These are phyloP conservation scores for Podaxis pistillaris DNA, from an alignment of 768 basidiomycete species.

Conservation along the genomic window DNA sequence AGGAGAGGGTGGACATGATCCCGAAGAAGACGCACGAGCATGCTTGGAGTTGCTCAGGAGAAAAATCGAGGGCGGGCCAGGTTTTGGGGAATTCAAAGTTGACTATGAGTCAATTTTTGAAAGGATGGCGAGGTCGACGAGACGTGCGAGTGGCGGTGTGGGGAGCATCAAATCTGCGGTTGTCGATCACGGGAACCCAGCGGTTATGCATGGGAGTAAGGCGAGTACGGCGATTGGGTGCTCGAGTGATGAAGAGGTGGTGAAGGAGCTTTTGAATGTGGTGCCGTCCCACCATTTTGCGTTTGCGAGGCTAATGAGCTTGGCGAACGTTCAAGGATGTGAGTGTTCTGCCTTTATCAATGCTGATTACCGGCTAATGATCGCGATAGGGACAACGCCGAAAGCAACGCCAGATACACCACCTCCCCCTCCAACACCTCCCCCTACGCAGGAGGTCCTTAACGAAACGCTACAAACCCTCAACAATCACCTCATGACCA, in stretches of 20 bases:
- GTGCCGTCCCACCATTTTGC: constrained; percentile 72
- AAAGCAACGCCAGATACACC: constrained; percentile 42
- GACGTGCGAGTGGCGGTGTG: constrained; percentile 28
- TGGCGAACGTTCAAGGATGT: constrained; percentile 87
- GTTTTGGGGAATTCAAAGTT: constrained; percentile 83
- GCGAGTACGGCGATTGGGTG: constrained; percentile 78
- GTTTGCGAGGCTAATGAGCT: constrained; percentile 80
- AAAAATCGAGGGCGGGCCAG: constrained; percentile 74
- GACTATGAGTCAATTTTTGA: constrained; percentile 91
- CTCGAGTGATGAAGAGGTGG: constrained; percentile 71
- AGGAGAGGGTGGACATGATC: constrained; percentile 88
- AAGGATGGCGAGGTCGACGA: constrained; percentile 60
- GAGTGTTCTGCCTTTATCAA: constrained; percentile 27
- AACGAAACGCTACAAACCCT: constrained; percentile 44
- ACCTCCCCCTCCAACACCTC: constrained; percentile 15
- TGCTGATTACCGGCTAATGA: neutral
- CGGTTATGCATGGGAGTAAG: constrained; percentile 81
- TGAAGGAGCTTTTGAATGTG: constrained; percentile 62
- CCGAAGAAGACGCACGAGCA: constrained; percentile 91
- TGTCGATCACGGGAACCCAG: constrained; percentile 83
- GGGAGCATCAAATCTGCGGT: constrained; percentile 59
- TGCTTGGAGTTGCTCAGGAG: constrained; percentile 81
- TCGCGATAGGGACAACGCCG: constrained; percentile 56
- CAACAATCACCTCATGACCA: constrained; percentile 54
- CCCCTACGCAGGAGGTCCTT: constrained; percentile 29